Conservation (phyloP, 1,139 yeast genomes). For the Geotrichum candidum region DNA sequence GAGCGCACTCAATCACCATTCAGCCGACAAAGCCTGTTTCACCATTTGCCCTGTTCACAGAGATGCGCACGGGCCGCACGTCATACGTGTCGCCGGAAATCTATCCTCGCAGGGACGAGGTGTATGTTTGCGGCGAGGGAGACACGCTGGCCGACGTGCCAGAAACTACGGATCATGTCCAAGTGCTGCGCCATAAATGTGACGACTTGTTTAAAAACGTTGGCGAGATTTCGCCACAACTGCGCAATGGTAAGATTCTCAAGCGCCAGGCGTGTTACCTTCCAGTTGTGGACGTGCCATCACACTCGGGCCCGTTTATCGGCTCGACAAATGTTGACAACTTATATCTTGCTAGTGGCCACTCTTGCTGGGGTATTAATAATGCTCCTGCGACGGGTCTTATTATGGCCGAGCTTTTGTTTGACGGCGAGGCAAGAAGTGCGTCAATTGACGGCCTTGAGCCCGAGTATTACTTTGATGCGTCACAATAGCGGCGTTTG, state of each 20-base stretch:
- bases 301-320: constrained; percentile 85
- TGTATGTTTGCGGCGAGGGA: constrained; percentile 96
- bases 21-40: constrained; percentile 68
- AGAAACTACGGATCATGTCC: constrained; percentile 89
- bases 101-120: constrained; percentile 92
- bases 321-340: constrained; percentile 87
- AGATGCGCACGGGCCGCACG: constrained; percentile 59
- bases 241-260: constrained; percentile 68
- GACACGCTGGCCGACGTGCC: constrained; percentile 88
- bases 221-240: constrained; percentile 64
- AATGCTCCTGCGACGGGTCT: constrained; percentile 97
- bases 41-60: constrained; percentile 93
- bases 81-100: constrained; percentile 81
- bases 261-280: constrained; percentile 92
- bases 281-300: constrained; percentile 89
- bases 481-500: constrained; percentile 16
- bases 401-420: constrained; percentile 75
- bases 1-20: constrained; percentile 93
- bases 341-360: constrained; percentile 81
- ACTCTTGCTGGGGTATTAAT: constrained; percentile 97
- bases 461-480: constrained; percentile 74
- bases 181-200: constrained; percentile 80
- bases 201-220: constrained; percentile 81
- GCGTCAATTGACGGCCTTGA: constrained; percentile 79
- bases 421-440: constrained; percentile 76